Base-by-base conservation (phyloP, 805 yeast genomes). In the Candida ponderosae region DNA sequence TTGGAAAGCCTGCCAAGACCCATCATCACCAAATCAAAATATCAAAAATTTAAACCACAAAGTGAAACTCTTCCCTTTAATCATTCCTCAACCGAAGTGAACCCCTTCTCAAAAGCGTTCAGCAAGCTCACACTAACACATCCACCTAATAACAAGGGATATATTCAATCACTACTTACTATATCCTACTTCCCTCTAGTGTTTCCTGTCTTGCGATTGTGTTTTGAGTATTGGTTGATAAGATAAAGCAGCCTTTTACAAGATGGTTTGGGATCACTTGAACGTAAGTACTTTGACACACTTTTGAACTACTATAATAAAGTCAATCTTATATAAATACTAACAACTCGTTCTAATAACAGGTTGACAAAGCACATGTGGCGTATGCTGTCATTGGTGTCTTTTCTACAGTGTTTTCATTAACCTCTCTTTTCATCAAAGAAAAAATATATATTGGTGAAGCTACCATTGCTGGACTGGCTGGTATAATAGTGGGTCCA, bases 361-460 rank as follows among this genome's bases (percentile, higher is more conserved):
- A 59, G 59, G 63, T 68, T 28, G 76, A 81, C 35, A 68, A 74
- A 41, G 79, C 96, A 2, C 97, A 88, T 56, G 70, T 84, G 6
- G 89, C 95, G 0, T 88, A 89, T 56, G 96, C 95, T 11, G 73
- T 88, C 44, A 74, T 87, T 10, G 96, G 96, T 32, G 77, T 84
- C 11, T 86, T 88, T 54, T 75, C 88, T 36, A 72, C 90, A 6
- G 60, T 84, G 20, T 89, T 88, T 60, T 84, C 95, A 5, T 66
- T 88, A 14, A 73, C 83, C 3, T 89, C 96, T 0, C 68, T 86
- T 21, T 76, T 85, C 50, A 79, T 87, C 33, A 88, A 88, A 55
- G 96, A 88, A 57, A 73, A 76, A 47, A 69, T 87, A 11, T 88
- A 82, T 54, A 80, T 88, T 17, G 96, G 96, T 45, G 97, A 88